phyloP scores from a whole-genome alignment of 1,139 yeast genomes.

The Suhomyces bribrorum region DNA sequence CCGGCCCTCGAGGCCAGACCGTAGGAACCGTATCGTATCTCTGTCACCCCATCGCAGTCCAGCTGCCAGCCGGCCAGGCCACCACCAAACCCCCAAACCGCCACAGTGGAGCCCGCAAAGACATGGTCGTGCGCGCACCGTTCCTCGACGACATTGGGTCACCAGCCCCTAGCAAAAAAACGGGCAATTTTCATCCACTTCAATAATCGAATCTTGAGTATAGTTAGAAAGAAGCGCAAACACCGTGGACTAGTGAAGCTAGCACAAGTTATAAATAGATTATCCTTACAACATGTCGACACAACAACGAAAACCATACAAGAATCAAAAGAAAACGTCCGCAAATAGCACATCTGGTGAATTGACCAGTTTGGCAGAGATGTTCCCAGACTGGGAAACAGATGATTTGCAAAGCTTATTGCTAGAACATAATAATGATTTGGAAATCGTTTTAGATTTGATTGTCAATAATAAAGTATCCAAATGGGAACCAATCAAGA shows the following conservation, averaged over 20 bases:
- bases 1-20: too few relatives aligned
- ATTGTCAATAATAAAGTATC: slow-evolving; percentile 79
- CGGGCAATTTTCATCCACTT: slow-evolving; percentile 9
- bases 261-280: slow-evolving; percentile 11
- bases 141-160: slow-evolving; percentile 14
- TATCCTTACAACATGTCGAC: slow-evolving; percentile 16
- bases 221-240: slow-evolving; percentile 10
- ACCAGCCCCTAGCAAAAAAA: slow-evolving; percentile 14
- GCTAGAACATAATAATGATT: slow-evolving; percentile 68
- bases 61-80: too few relatives aligned
- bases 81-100: too few relatives aligned
- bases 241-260: slow-evolving; percentile 11
- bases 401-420: slow-evolving; percentile 81
- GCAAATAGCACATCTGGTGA: slow-evolving; percentile 24
- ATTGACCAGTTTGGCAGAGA: slow-evolving; percentile 67
- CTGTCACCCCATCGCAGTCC: too few relatives aligned
- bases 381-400: slow-evolving; percentile 93
- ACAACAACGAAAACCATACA: slow-evolving; percentile 44
- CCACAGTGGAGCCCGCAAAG: too few relatives aligned
- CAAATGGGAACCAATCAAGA: slow-evolving; percentile 59
- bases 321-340: slow-evolving; percentile 48
- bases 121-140: slow-evolving; percentile 12
- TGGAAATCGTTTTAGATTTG: slow-evolving; percentile 80
- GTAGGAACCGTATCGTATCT: too few relatives aligned
- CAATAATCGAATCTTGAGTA: slow-evolving; percentile 9